Conservation (phyloP, 2,329 filamentous ascomycete genomes). For the Botrytis squamosa region DNA sequence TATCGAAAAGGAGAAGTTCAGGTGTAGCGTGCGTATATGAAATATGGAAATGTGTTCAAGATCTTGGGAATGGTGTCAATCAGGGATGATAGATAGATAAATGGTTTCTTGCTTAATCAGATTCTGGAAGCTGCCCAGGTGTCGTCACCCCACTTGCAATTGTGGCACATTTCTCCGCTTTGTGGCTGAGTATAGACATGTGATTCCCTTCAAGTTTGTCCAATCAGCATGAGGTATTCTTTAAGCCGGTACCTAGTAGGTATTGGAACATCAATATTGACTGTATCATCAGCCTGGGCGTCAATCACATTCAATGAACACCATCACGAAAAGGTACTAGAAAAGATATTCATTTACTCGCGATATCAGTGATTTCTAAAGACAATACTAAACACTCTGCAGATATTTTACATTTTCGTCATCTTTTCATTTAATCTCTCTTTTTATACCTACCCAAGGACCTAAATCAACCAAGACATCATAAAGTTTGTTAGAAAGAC, state of each 20-base stretch:
- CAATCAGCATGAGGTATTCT: neutral
- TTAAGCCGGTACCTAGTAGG: neutral
- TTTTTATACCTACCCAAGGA: neutral
- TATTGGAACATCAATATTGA: neutral
- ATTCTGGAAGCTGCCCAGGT: slow-evolving; percentile 1
- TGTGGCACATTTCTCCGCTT: slow-evolving; percentile 9
- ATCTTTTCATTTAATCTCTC: neutral
- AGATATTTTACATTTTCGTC: neutral
- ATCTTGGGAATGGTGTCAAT: neutral
- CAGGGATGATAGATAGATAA: slow-evolving; percentile 10
- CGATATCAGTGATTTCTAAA: neutral
- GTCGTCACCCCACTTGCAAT: slow-evolving; percentile 9
- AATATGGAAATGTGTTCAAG: neutral
- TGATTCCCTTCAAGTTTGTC: neutral
- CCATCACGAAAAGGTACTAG: neutral
- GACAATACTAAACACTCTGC: neutral
- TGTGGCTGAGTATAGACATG: neutral
- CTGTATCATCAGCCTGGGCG: neutral
- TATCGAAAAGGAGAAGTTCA: neutral
- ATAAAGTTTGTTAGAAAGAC: neutral
- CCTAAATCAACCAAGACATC: neutral
- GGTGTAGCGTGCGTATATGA: neutral
- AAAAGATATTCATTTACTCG: neutral
- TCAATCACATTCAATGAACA: neutral
- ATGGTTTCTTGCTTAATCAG: neutral